Conservation (phyloP, 805 yeast genomes). For the Priceomyces carsonii region DNA sequence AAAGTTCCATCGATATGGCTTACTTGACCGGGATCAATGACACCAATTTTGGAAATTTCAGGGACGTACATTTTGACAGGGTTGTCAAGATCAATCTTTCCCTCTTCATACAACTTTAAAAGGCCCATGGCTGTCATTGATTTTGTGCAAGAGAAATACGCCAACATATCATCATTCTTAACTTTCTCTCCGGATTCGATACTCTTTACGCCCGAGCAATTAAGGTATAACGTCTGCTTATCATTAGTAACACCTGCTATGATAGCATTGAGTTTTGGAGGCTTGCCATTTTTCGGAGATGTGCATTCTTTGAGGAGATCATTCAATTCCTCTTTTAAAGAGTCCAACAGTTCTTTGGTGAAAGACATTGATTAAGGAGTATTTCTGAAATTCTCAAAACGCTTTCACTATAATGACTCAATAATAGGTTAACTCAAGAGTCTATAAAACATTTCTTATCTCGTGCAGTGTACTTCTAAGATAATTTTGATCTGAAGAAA, state of each 20-base stretch:
- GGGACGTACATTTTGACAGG: conserved; percentile 37
- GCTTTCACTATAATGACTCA: no score
- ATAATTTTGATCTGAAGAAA: no score
- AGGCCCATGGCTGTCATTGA: conserved; percentile 36
- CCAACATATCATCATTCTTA: conserved; percentile 17
- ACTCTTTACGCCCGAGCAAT: conserved; percentile 21
- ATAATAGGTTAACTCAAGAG: no score
- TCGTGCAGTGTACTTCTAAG: no score
- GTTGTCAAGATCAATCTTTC: conserved; percentile 30
- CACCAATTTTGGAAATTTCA: conserved; percentile 23
- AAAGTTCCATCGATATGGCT: conserved; percentile 25
- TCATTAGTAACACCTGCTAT: conserved; percentile 29
- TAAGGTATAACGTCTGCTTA: conserved; percentile 22
- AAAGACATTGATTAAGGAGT: no score
- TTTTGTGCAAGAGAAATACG: conserved; percentile 32
- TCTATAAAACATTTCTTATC: no score
- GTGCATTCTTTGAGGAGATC: conserved; percentile 1
- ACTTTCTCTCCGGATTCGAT: conserved; percentile 16
- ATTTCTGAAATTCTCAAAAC: no score
- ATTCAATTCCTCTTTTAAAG: conserved; percentile 3
- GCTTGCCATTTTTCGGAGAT: conserved; percentile 4
- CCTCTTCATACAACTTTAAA: conserved; percentile 33
- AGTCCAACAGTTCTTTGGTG: conserved; percentile 3
- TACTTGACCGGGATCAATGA: conserved; percentile 27
- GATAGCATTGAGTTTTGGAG: conserved; percentile 21